Percentiles rank a stretch among this genome's conserved stretches.
phyloP scores from a whole-genome alignment of 257 asterid genomes.

The Striga asiatica region DNA sequence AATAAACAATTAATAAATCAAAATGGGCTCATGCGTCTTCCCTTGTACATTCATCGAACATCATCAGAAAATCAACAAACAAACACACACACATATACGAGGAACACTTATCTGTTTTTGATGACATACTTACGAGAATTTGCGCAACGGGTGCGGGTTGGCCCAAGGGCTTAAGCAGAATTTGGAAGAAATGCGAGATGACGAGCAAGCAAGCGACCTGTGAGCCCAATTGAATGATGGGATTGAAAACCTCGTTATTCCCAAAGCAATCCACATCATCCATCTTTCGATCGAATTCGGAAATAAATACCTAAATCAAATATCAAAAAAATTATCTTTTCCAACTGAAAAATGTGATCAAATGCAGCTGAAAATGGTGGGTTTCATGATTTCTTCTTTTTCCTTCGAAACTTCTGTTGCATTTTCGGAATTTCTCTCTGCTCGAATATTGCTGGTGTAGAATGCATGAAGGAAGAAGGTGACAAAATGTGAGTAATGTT shows the following conservation, averaged over 20 bases:
- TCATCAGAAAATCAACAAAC: background rate
- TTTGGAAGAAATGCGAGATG: slow-evolving; percentile 77
- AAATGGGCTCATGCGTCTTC: background rate
- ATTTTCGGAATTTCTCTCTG: slow-evolving; percentile 3
- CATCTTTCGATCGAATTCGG: slow-evolving; percentile 20
- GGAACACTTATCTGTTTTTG: slow-evolving; percentile 18
- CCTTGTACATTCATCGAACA: background rate
- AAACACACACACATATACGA: background rate
- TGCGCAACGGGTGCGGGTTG: slow-evolving; percentile 92
- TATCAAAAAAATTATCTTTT: background rate
- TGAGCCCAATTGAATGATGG: slow-evolving; percentile 68
- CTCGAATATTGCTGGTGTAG: background rate
- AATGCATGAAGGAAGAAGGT: slow-evolving; percentile 1
- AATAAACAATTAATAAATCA: background rate
- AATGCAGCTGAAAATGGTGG: slow-evolving; percentile 5
- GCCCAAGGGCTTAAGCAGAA: slow-evolving; percentile 77
- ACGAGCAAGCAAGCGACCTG: slow-evolving; percentile 85
- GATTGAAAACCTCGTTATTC: slow-evolving; percentile 57
- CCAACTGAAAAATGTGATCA: too few relatives aligned
- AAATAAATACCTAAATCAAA: slow-evolving; percentile 7
- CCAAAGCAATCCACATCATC: slow-evolving; percentile 23
- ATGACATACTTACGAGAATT: slow-evolving; percentile 93
- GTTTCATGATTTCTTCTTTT: slow-evolving; percentile 8
- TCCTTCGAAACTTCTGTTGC: slow-evolving; percentile 15
- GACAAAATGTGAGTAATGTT: background rate